Evolutionary conservation across 306 rosid genomes (phyloP).

Genomic region (Comarum palustre): DNA sequence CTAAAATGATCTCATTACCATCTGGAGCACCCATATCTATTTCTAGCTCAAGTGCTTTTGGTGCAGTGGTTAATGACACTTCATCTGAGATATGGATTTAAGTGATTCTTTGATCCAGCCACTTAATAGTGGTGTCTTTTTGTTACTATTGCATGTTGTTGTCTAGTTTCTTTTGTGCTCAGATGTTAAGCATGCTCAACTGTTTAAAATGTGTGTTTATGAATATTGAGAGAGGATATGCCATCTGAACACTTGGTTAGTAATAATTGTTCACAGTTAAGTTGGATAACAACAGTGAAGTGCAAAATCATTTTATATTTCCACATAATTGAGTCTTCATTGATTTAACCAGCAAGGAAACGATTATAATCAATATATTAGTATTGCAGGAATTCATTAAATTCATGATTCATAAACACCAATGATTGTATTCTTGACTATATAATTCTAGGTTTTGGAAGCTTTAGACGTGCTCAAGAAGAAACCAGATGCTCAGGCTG

Average conservation of each 20-base stretch:
- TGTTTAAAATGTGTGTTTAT: neutral
- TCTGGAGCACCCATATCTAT: neutral
- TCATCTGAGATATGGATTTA: neutral
- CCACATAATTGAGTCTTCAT: neutral
- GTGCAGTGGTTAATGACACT: neutral
- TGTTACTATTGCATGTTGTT: neutral
- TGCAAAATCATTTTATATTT: neutral
- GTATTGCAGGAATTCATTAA: neutral
- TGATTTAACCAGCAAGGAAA: neutral
- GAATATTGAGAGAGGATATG: neutral
- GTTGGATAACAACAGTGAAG: neutral
- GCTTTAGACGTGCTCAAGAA: conserved; percentile 71
- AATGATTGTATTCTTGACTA: conserved; percentile 3
- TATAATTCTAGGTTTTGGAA: conserved; percentile 69
- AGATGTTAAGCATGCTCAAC: neutral
- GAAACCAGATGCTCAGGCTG: conserved; percentile 70
- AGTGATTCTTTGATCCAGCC: neutral
- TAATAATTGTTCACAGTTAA: neutral
- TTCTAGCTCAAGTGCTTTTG: neutral
- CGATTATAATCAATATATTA: neutral
- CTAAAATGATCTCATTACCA: neutral
- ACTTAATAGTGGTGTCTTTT: neutral
- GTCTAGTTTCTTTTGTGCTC: neutral
- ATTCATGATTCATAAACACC: neutral
- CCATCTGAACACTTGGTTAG: neutral